These are phyloP conservation scores for Plasmodium vinckei DNA, from an alignment of 169 alveolate species.

Conservation along the genomic window DNA sequence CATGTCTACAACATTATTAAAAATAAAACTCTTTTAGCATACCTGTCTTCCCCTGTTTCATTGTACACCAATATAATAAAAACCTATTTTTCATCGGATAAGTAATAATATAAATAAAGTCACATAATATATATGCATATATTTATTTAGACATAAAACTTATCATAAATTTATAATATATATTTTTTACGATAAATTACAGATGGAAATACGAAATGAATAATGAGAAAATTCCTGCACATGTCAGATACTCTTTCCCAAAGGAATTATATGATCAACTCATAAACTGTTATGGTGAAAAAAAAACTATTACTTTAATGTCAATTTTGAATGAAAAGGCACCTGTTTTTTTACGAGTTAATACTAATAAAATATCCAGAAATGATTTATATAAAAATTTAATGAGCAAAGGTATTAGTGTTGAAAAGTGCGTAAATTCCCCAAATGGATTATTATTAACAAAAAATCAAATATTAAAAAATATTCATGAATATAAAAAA, in stretches of 20 bases:
- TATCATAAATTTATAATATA: background rate
- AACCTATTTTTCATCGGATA: constrained; percentile 74
- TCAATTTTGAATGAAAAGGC: constrained; percentile 89
- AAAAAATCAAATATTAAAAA: constrained; percentile 85
- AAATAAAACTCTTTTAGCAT: constrained; percentile 59
- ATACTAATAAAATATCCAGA: constrained; percentile 79
- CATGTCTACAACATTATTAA: constrained; percentile 70
- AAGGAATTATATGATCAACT: constrained; percentile 84
- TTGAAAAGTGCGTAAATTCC: constrained; percentile 89
- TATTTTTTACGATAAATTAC: constrained; percentile 1
- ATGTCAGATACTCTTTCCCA: constrained; percentile 90
- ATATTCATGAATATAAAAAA: constrained; percentile 89
- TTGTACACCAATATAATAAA: constrained; percentile 62
- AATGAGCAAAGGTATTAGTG: constrained; percentile 87
- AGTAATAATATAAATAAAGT: constrained; percentile 10
- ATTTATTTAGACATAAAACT: background rate
- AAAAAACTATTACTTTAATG: constrained; percentile 86
- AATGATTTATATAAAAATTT: constrained; percentile 84
- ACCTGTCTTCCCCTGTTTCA: constrained; percentile 53
- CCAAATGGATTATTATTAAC: constrained; percentile 89
- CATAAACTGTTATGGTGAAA: constrained; percentile 84
- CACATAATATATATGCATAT: background rate
- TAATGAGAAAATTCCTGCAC: constrained; percentile 87
- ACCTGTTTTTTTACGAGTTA: constrained; percentile 87
- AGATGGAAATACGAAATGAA: constrained; percentile 88